Percentiles rank a stretch among this genome's conserved stretches.
Conservation (phyloP, 2,329 filamentous ascomycete species). For the Hypoxylon sp. region DNA sequence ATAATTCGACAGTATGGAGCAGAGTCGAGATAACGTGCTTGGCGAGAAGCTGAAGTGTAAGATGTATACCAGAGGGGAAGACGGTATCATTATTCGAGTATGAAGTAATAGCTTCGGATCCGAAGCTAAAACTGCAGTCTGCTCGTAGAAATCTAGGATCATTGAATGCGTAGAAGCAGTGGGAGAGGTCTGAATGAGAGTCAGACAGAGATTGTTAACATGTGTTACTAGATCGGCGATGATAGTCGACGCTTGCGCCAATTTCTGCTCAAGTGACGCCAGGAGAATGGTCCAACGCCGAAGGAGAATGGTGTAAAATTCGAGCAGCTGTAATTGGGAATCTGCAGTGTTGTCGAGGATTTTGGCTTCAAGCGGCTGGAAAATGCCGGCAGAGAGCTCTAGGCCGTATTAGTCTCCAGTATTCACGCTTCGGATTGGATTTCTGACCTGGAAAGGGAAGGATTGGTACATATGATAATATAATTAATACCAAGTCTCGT, state of each 20-base stretch:
- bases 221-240: conserved; percentile 63
- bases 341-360: conserved; percentile 64
- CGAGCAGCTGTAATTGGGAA: conserved; percentile 73
- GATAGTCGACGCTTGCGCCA: conserved; percentile 56
- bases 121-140: conserved; percentile 69
- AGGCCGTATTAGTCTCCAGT: conserved; percentile 45
- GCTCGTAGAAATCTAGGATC: conserved; percentile 79
- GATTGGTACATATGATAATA: conserved; percentile 70
- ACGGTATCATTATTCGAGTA: conserved; percentile 78
- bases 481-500: conserved; percentile 67
- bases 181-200: conserved; percentile 69
- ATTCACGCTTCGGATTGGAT: not conserved
- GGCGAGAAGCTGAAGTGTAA: conserved; percentile 77
- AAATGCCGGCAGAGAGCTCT: conserved; percentile 67
- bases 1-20: conserved; percentile 77
- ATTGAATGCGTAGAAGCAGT: conserved; percentile 64
- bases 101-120: conserved; percentile 65
- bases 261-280: conserved; percentile 57
- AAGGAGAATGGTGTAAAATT: conserved; percentile 77
- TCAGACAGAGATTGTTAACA: conserved; percentile 70
- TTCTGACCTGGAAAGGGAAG: conserved; percentile 68
- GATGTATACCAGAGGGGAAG: conserved; percentile 77
- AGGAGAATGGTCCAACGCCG: conserved; percentile 69
- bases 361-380: conserved; percentile 66
- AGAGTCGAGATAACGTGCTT: conserved; percentile 76